Base-by-base conservation (phyloP, 805 yeast species). In the Hanseniaspora valbyensis region DNA sequence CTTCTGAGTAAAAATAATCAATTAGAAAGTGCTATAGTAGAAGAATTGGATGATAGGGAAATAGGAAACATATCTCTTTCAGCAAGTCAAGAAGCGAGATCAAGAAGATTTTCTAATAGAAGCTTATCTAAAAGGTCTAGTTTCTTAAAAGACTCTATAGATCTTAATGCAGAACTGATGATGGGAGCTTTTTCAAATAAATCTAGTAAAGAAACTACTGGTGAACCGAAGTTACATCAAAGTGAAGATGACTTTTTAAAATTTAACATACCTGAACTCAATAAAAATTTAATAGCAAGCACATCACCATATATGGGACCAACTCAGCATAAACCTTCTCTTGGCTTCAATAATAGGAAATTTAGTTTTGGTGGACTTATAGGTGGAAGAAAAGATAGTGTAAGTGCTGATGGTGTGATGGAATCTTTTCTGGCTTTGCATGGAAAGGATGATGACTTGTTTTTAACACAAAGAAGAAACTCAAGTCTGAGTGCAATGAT, bases 381-480 rank as follows among this genome's bases (percentile, higher is more conserved):
- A 0, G 40, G 36, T 14, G 49, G 49, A 8, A 38, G 49, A 43
- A 50, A 50, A 22, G 49, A 38, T 38, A 50, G 52, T 16, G 22
- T 50, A 13, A 43, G 26, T 9, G 39, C 29, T 28, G 52, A 50
- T n/a, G 49, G 49, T 18, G 52, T 43, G 7, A 50, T 50, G 37
- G 52, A 50, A 3, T 43, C 52, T 14, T 52, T 65, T 14, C 50
- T 63, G 26, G 67, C 60, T 34, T 57, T 65, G 42, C 64, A 64
- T 49, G 56, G 62, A 13, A 62, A 62, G 52, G 55, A 60, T 49
- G 67, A 64, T 48, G 66, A 58, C 44, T 41, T 60, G 49, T 60
- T 60, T 49, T 48, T 24, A 46, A 51, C 41, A 55, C 39, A 57
- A 56, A 44, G 56, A 55, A 18, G 57, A 54, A 28, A 57, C 54